phyloP scores from a whole-genome alignment of 257 asterid species.

The Solanum appendiculatum region DNA sequence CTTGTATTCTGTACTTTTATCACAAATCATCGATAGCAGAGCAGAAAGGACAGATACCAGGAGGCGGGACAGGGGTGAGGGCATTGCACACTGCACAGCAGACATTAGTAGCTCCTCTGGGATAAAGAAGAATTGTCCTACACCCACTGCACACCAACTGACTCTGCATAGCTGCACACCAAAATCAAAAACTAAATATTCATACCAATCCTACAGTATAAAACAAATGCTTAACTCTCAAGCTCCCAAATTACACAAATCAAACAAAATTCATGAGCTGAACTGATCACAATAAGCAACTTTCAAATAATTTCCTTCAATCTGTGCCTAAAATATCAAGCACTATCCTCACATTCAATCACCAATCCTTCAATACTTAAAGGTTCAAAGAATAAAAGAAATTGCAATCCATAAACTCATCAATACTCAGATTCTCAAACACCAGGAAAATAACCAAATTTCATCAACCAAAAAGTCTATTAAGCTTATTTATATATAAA shows the following conservation, averaged over 20 bases:
- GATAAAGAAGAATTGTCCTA: conserved; percentile 70
- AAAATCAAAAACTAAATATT: neutral
- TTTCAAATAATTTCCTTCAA: neutral
- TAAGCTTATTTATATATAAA: neutral
- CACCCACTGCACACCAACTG: conserved; percentile 84
- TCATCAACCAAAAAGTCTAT: neutral
- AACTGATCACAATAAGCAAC: neutral
- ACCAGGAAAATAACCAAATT: neutral
- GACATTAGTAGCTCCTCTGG: conserved; percentile 79
- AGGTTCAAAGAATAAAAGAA: neutral
- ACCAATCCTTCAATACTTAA: neutral
- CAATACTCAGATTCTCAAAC: neutral
- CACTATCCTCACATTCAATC: neutral
- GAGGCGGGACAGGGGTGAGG: conserved; percentile 60
- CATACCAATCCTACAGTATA: neutral
- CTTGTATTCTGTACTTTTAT: neutral
- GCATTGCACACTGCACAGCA: conserved; percentile 86
- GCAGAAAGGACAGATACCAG: conserved; percentile 34
- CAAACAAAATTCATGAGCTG: neutral
- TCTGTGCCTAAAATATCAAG: neutral
- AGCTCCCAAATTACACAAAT: neutral
- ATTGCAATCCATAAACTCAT: neutral
- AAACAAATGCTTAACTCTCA: neutral
- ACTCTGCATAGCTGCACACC: conserved; percentile 60
- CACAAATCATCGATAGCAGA: neutral